A percentile compares a stretch with the other conserved stretches of the same genome.
These are phyloP conservation scores for Trypanosoma conorhini DNA, from an alignment of 208 protist species.

Conservation along the genomic window DNA sequence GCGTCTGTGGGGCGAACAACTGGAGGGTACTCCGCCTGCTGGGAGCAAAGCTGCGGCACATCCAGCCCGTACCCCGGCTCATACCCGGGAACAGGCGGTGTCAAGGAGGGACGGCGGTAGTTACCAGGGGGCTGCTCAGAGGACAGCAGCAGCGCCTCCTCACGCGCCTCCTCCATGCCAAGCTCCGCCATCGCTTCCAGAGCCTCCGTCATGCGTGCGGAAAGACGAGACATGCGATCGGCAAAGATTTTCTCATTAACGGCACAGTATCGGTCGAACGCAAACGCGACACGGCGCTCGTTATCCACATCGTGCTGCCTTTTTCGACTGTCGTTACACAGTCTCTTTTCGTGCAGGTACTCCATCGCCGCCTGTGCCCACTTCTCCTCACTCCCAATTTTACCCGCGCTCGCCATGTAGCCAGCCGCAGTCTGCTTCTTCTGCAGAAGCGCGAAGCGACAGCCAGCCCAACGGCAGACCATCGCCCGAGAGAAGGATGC, in stretches of 20 bases:
- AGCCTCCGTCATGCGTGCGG: conserved; percentile 63
- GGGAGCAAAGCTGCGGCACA: conserved; percentile 78
- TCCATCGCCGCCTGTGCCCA: conserved; percentile 88
- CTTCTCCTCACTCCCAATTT: conserved; percentile 84
- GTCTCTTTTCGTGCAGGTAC: conserved; percentile 88
- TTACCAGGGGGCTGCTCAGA: conserved; percentile 74
- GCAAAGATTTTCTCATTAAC: conserved; percentile 56
- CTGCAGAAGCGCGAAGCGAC: conserved; percentile 26
- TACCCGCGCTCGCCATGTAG: conserved; percentile 71
- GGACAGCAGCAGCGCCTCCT: conserved; percentile 73
- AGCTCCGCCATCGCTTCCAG: conserved; percentile 66
- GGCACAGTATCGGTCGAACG: conserved; percentile 72
- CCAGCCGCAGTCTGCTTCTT: conserved; percentile 78
- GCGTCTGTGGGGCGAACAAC: conserved; percentile 53
- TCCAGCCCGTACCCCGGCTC: conserved; percentile 87
- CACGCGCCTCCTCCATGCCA: conserved; percentile 41
- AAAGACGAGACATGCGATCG: conserved; percentile 44
- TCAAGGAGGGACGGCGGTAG: conserved; percentile 71
- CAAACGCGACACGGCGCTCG: conserved; percentile 60
- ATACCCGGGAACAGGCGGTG: conserved; percentile 76
- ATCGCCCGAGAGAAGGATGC: conserved; percentile 1
- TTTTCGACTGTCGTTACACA: conserved; percentile 80
- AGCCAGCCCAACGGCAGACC: not conserved
- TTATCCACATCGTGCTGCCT: conserved; percentile 72
- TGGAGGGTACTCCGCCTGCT: conserved; percentile 78